Conservation (phyloP, 2,329 filamentous ascomycete genomes). For the Fusarium sp. region DNA sequence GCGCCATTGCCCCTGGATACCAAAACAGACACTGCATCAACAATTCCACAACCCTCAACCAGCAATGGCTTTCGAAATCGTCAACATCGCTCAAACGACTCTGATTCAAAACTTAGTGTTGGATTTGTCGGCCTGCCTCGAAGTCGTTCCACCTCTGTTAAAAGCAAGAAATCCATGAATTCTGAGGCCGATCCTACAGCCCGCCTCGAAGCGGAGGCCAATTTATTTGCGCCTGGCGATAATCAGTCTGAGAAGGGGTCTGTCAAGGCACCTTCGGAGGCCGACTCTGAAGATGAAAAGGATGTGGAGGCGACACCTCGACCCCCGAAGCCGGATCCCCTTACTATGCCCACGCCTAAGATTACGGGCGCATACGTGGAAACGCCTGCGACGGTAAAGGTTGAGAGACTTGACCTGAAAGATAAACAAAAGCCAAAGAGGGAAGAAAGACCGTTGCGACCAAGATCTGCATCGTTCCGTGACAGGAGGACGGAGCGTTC, state of each 20-base stretch:
- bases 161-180: constrained; percentile 60
- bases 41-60: constrained; percentile 33
- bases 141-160: constrained; percentile 57
- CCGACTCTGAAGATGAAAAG: constrained; percentile 50
- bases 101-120: constrained; percentile 56
- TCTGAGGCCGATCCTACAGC: constrained; percentile 68
- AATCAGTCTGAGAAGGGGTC: constrained; percentile 69
- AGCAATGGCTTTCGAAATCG: constrained; percentile 30
- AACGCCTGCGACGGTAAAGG: constrained; percentile 62
- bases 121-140: constrained; percentile 61
- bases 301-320: constrained; percentile 61
- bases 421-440: constrained; percentile 34
- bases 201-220: constrained; percentile 67
- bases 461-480: constrained; percentile 39
- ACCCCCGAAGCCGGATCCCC: constrained; percentile 57
- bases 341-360: constrained; percentile 64
- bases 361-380: constrained; percentile 69
- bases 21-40: constrained; percentile 28
- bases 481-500: constrained; percentile 45
- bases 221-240: constrained; percentile 66
- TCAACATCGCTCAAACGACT: constrained; percentile 35
- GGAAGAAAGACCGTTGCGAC: constrained; percentile 24
- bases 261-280: constrained; percentile 60
- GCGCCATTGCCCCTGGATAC: constrained; percentile 20
- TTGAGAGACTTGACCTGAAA: constrained; percentile 49